Evolutionary conservation across 768 basidiomycete species (phyloP), one percentile per base, ranked within the genome.

Genomic region (Amanita subjunquillea): DNA sequence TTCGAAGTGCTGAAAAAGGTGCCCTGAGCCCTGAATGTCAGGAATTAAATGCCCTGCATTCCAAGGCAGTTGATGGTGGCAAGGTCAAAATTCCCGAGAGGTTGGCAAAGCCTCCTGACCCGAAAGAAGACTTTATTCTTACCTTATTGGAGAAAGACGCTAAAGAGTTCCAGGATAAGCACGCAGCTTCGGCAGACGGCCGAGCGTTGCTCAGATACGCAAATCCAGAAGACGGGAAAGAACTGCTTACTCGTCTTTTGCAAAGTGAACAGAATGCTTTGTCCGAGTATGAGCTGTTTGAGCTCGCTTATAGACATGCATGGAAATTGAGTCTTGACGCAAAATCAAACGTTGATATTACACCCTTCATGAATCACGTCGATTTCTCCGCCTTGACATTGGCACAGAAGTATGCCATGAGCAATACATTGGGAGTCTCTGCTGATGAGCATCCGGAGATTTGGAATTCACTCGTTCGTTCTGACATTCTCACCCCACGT

Each of bases 11-110:
- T 51, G 73, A 77, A 0, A 62, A 45, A 30, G 83, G 83, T 27
- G 82, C 82, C 0, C 66, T 83, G 57, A 76, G 78, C 58, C 64
- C 74, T 0, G 77, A 86, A 65, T 86, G 83, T 56, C 83, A 85
- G 58, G 83, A 86, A 58, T 68, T 86, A 23, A 85, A 85, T 54
- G 83, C 82, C 0, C 64, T 86, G 7, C 82, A 86, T 57, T 86
- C 83, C 2, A 80, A 82, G 50, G 80, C 77, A 2, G 83, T 85
- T 1, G 83, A 85, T 56, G 83, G 83, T 0, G 83, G 77, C 0
- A 70, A 71, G 9, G 74, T 85, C 48, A 78, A 69, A 60, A 82
- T 80, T 48, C 83, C 78, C 0, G 80, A 78, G 37, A 69, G 76
- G 43, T 64, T 85, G 22, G 61, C 64, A n/a, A 75, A 65, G 13